phyloP scores from a whole-genome alignment of 306 rosid species.

The Casuarina equisetifolia region DNA sequence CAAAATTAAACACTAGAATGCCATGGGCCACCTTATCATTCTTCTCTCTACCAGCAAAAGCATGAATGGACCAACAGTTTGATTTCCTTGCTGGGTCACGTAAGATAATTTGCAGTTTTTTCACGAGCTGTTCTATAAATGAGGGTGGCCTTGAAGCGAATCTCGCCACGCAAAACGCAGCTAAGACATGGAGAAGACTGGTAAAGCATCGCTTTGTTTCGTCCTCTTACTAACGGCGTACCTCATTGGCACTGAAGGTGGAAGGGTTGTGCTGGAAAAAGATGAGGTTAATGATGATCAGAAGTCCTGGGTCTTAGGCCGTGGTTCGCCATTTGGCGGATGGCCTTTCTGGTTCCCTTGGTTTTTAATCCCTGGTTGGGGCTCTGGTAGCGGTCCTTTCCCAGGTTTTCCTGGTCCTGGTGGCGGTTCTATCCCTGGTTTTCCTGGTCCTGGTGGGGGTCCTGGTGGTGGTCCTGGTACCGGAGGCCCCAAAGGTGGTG shows the following conservation, averaged over 20 bases:
- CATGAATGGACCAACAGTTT: neutral
- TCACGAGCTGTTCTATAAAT: constrained; percentile 31
- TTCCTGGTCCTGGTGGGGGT: too few relatives aligned
- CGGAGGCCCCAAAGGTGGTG: neutral
- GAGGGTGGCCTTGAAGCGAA: constrained; percentile 9
- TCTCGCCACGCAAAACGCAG: constrained; percentile 13
- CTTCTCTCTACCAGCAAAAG: neutral
- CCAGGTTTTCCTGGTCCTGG: neutral
- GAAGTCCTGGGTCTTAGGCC: neutral
- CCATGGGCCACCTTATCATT: neutral
- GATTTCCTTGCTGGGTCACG: constrained; percentile 15
- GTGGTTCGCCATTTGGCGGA: neutral
- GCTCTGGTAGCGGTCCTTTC: too few relatives aligned
- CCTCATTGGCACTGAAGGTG: constrained; percentile 30
- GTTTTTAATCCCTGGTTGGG: neutral
- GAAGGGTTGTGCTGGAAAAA: constrained; percentile 23
- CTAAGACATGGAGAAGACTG: constrained; percentile 30
- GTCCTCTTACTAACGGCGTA: constrained; percentile 21
- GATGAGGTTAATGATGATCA: constrained; percentile 8
- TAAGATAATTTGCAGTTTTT: neutral
- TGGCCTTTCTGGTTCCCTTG: neutral
- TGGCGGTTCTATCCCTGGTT: neutral
- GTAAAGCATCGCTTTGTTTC: constrained; percentile 15
- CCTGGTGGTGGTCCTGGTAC: too few relatives aligned
- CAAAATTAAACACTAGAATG: neutral